These are phyloP conservation scores for Colletotrichum ledebouriae DNA, from an alignment of 2,329 filamentous ascomycete species.

Conservation along the genomic window DNA sequence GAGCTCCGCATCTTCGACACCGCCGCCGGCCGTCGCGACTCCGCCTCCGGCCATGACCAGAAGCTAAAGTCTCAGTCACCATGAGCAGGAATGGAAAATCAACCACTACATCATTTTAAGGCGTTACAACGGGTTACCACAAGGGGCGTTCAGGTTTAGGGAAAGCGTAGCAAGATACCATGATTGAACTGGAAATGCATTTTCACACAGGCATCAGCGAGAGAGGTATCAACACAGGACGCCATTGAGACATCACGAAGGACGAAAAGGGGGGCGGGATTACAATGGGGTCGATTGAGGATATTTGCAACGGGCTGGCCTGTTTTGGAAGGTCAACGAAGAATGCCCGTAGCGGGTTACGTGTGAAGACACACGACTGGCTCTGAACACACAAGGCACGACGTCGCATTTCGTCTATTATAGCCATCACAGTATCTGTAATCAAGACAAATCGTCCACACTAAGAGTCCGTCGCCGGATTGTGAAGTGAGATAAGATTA, in stretches of 20 bases:
- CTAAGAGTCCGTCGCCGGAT: neutral
- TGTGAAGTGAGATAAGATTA: too few species aligned
- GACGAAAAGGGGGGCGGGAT: constrained; percentile 1
- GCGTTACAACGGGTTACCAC: constrained; percentile 26
- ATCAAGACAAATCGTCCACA: constrained; percentile 8
- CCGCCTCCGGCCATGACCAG: constrained; percentile 33
- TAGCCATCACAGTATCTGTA: constrained; percentile 27
- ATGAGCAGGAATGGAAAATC: neutral
- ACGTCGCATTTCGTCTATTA: constrained; percentile 2
- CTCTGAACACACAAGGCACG: neutral
- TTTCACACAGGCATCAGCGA: constrained; percentile 9
- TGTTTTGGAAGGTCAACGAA: constrained; percentile 1
- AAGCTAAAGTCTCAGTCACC: neutral
- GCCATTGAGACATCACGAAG: constrained; percentile 10
- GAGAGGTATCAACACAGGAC: neutral
- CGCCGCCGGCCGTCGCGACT: constrained; percentile 28
- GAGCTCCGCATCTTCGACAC: constrained; percentile 30
- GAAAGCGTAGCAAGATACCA: constrained; percentile 39
- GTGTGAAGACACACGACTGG: constrained; percentile 2
- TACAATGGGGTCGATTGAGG: neutral
- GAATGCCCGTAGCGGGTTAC: too few species aligned
- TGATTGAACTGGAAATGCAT: constrained; percentile 27
- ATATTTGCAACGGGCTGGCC: constrained; percentile 7
- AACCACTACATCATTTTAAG: neutral
- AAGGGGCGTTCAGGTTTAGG: constrained; percentile 18